Evolutionary conservation across 2,329 filamentous ascomycete genomes (phyloP).

Genomic region (Grosmannia penicillata): DNA sequence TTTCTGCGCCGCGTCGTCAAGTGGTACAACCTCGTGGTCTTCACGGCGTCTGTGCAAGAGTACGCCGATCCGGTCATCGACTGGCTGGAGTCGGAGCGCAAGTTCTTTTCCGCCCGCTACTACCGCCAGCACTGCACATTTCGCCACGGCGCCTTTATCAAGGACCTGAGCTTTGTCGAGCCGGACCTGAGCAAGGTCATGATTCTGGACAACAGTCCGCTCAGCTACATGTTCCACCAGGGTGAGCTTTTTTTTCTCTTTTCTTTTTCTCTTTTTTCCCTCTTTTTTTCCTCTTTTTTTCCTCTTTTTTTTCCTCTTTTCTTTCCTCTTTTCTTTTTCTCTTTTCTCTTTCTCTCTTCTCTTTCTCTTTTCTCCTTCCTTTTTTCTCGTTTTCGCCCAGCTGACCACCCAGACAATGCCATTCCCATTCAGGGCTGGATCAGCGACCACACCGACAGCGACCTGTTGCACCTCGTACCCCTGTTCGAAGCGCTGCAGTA

Average conservation of each 20-base stretch:
- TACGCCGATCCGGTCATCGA: conserved; percentile 98
- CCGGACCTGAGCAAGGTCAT: conserved; percentile 95
- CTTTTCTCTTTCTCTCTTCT: background rate
- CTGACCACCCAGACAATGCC: conserved; percentile 64
- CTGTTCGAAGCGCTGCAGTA: conserved; percentile 91
- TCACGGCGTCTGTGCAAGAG: conserved; percentile 95
- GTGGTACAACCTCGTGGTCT: conserved; percentile 96
- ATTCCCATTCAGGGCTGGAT: conserved; percentile 99
- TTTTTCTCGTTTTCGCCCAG: background rate
- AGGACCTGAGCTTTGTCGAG: conserved; percentile 90
- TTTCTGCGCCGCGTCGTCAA: conserved; percentile 87
- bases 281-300: background rate
- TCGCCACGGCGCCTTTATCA: conserved; percentile 92
- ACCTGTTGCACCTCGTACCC: conserved; percentile 82
- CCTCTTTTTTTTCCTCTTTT: background rate
- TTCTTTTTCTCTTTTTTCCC: background rate
- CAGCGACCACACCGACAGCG: conserved; percentile 92
- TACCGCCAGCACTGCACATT: conserved; percentile 97
- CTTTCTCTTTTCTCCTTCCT: conserved; percentile 1
- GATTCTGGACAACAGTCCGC: conserved; percentile 95
- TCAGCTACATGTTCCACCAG: conserved; percentile 98
- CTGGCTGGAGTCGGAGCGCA: conserved; percentile 92
- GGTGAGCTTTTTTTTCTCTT: conserved; percentile 38
- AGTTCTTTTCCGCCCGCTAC: conserved; percentile 87
- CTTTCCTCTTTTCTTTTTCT: background rate